These are phyloP conservation scores for Albophoma yamanashiensis DNA, from an alignment of 2,329 filamentous ascomycete genomes.

Conservation along the genomic window DNA sequence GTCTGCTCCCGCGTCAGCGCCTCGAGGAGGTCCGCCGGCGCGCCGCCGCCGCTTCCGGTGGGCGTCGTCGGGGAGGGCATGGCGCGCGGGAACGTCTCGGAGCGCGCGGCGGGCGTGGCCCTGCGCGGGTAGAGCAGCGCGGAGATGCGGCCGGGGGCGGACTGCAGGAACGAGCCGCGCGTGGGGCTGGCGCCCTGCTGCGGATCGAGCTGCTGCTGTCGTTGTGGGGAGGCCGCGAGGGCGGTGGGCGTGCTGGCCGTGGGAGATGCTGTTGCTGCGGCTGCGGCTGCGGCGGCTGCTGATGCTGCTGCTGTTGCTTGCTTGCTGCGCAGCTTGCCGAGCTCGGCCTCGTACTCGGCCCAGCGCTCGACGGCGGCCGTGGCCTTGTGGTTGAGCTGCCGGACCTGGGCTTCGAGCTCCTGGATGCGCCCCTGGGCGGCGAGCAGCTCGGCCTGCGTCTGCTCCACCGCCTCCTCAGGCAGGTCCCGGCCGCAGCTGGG, in stretches of 20 bases:
- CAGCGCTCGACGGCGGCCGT: constrained; percentile 52
- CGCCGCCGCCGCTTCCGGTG: no score
- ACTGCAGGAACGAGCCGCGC: constrained; percentile 34
- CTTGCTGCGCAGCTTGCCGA: constrained; percentile 43
- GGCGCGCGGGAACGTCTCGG: constrained; percentile 6
- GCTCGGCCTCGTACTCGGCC: constrained; percentile 75
- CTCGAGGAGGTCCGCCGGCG: constrained; percentile 42
- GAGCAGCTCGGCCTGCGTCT: constrained; percentile 31
- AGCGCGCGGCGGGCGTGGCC: constrained; percentile 16
- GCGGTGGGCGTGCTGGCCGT: not conserved
- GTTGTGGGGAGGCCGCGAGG: constrained; percentile 12
- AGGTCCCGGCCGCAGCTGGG: constrained; percentile 38
- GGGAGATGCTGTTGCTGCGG: constrained; percentile 8
- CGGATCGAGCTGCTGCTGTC: constrained; percentile 3
- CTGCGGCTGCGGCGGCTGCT: no score
- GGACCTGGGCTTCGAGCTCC: constrained; percentile 62
- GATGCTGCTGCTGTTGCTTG: constrained; percentile 7
- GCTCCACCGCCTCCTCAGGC: constrained; percentile 15
- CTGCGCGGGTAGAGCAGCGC: constrained; percentile 35
- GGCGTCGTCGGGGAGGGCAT: not conserved
- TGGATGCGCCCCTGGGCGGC: constrained; percentile 49
- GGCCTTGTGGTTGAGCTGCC: constrained; percentile 59
- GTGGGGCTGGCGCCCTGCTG: constrained; percentile 15
- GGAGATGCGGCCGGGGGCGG: constrained; percentile 33
- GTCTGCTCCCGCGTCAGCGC: constrained; percentile 56